A percentile compares a stretch with the other conserved stretches of the same genome.
Conservation (phyloP, 2,329 filamentous ascomycete genomes). For the Aspergillus ochraceus region DNA sequence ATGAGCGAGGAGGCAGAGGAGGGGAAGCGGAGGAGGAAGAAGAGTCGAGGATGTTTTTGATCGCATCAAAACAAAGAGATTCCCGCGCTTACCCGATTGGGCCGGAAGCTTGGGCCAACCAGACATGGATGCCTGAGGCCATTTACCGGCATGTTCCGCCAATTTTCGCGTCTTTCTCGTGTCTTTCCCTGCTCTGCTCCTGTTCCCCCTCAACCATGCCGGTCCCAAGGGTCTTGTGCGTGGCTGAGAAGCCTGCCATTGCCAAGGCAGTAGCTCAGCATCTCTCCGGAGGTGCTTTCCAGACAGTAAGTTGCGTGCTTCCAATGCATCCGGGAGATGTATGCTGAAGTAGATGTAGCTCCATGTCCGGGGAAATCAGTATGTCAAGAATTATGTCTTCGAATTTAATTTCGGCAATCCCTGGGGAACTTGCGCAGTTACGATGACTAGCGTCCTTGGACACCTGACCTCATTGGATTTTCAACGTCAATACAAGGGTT, state of each 20-base stretch:
- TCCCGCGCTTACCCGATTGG: slow-evolving; percentile 1
- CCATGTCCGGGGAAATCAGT: slow-evolving; percentile 66
- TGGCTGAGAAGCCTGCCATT: slow-evolving; percentile 90
- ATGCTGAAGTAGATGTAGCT: slow-evolving; percentile 51
- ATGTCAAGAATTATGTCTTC: slow-evolving; percentile 93
- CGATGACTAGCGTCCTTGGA: slow-evolving; percentile 90
- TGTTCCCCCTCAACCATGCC: slow-evolving; percentile 2
- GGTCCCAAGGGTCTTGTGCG: slow-evolving; percentile 63
- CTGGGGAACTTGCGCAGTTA: slow-evolving; percentile 81
- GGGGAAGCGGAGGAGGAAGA: neutral
- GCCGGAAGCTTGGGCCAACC: neutral
- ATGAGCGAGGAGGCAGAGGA: neutral
- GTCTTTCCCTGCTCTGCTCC: neutral
- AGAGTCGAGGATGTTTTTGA: neutral
- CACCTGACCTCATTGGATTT: slow-evolving; percentile 86
- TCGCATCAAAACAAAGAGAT: slow-evolving; percentile 5
- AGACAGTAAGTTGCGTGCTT: slow-evolving; percentile 59
- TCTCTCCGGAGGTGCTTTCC: slow-evolving; percentile 72
- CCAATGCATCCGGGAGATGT: neutral
- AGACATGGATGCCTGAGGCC: neutral
- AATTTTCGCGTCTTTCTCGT: slow-evolving; percentile 5
- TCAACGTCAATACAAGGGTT: slow-evolving; percentile 69
- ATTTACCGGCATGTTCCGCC: neutral
- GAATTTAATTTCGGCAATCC: slow-evolving; percentile 78
- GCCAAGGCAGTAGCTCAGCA: slow-evolving; percentile 91